phyloP scores from a whole-genome alignment of 257 asterid species.

The Jasminum sambac region DNA sequence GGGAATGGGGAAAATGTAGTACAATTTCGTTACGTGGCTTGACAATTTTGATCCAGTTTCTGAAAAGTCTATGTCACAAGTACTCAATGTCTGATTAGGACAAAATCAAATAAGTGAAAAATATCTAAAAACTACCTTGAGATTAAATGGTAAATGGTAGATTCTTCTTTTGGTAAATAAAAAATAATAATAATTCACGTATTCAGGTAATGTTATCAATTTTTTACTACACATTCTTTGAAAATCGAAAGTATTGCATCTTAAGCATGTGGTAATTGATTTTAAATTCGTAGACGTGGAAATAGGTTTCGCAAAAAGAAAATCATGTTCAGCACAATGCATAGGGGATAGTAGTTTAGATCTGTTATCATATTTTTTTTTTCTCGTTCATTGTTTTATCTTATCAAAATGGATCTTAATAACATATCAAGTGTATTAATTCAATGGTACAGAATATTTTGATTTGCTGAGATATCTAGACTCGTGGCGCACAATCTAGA shows the following conservation, averaged over 20 bases:
- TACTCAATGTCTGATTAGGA: not conserved
- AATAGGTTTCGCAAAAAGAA: no score
- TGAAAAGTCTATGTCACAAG: not conserved
- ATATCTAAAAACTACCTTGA: not conserved
- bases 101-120: not conserved
- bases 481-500: not conserved
- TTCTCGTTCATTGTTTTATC: not conserved
- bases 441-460: no score
- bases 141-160: not conserved
- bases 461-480: no score
- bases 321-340: not conserved
- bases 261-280: not conserved
- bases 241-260: not conserved
- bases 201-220: no score
- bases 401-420: no score
- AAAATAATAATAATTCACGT: no score
- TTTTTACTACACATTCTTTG: no score
- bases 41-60: not conserved
- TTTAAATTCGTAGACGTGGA: no score
- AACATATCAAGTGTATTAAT: no score
- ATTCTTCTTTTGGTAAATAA: no score
- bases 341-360: no score
- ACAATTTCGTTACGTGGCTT: not conserved
- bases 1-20: not conserved
- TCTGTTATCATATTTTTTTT: no score